phyloP scores from a whole-genome alignment of 2,329 filamentous ascomycete species.

The Teratosphaeria pseudoeucalypti region DNA sequence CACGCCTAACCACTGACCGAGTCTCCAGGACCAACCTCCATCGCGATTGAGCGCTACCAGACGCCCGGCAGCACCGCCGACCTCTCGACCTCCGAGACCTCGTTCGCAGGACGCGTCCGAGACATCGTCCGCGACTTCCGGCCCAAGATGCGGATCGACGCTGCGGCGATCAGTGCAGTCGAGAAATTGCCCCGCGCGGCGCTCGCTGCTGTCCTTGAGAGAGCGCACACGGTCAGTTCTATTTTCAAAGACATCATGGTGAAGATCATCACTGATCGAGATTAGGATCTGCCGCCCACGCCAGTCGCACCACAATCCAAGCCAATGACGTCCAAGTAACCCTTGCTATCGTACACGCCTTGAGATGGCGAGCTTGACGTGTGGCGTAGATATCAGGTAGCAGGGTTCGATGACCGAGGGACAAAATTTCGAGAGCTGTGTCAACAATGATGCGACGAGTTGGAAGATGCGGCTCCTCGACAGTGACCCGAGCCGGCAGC shows the following conservation, averaged over 20 bases:
- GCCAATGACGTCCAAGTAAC: not conserved
- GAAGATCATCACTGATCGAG: no score
- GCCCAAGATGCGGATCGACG: not conserved
- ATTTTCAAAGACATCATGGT: no score
- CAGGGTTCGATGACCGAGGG: no score
- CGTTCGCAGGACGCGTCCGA: not conserved
- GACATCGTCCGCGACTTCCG: not conserved
- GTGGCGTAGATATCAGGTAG: no score
- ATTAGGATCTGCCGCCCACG: not conserved
- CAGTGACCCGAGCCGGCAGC: not conserved
- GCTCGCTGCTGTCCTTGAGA: not conserved
- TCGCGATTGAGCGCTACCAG: not conserved
- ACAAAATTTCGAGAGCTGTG: no score
- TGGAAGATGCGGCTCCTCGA: not conserved
- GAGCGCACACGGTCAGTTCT: not conserved
- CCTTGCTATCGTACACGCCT: not conserved
- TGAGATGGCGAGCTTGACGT: not conserved
- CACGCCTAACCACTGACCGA: not conserved
- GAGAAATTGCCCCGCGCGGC: not conserved
- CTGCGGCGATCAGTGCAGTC: not conserved
- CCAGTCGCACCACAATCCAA: not conserved
- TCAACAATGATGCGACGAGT: not conserved
- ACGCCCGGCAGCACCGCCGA: not conserved
- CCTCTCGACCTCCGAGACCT: not conserved
- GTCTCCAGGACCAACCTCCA: not conserved